These are phyloP conservation scores for Neonectria faginata DNA, from an alignment of 2,329 filamentous ascomycete genomes.

Conservation along the genomic window DNA sequence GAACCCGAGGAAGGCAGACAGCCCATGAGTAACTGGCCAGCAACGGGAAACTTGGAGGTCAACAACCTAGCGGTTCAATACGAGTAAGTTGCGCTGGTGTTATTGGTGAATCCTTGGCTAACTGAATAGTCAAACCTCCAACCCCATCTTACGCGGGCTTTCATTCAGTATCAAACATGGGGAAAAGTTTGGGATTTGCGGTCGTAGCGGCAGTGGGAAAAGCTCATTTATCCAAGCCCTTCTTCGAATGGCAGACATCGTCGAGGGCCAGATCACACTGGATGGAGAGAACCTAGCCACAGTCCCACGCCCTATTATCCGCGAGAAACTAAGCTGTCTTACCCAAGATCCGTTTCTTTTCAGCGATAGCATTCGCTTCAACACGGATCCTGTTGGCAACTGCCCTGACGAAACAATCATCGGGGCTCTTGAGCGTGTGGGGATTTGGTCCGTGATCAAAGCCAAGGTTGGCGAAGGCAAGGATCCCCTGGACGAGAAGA, in stretches of 20 bases:
- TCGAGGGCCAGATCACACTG: constrained; percentile 57
- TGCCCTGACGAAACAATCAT: constrained; percentile 57
- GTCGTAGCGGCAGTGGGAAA: constrained; percentile 57
- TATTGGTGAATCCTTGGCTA: not conserved
- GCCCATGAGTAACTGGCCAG: constrained; percentile 40
- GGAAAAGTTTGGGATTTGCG: constrained; percentile 57
- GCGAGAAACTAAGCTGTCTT: constrained; percentile 56
- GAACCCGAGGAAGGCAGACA: constrained; percentile 30
- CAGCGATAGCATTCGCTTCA: constrained; percentile 61
- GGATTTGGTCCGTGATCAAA: constrained; percentile 58
- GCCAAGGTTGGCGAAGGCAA: constrained; percentile 50
- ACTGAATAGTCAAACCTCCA: constrained; percentile 36
- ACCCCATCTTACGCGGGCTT: constrained; percentile 48
- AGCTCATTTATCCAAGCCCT: constrained; percentile 58
- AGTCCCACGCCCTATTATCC: constrained; percentile 45
- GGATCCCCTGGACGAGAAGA: constrained; percentile 48
- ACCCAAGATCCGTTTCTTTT: constrained; percentile 67
- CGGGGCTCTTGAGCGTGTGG: constrained; percentile 59
- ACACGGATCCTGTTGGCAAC: constrained; percentile 58
- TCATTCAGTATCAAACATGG: constrained; percentile 49
- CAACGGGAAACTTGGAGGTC: constrained; percentile 39
- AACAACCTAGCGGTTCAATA: constrained; percentile 43
- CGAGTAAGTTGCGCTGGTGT: constrained; percentile 36
- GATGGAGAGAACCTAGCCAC: constrained; percentile 56
- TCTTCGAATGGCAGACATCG: constrained; percentile 61